These are phyloP conservation scores for Mycena venus DNA, from an alignment of 768 basidiomycete species.

Conservation along the genomic window DNA sequence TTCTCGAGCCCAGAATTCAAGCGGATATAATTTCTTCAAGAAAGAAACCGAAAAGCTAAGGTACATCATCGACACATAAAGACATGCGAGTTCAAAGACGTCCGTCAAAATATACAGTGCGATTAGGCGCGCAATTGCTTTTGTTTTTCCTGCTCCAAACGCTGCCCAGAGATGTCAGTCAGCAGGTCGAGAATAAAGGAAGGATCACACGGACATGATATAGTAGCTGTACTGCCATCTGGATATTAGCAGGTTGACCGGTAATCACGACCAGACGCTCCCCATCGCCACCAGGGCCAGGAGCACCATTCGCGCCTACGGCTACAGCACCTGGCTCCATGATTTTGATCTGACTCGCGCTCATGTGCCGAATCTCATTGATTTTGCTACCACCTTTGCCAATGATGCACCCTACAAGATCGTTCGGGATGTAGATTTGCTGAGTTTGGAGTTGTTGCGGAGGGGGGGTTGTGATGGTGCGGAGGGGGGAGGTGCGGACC, in stretches of 20 bases:
- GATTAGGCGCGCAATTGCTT: constrained; percentile 70
- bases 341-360: constrained; percentile 96
- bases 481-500: constrained; percentile 47
- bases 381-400: constrained; percentile 99
- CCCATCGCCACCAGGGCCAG: constrained; percentile 81
- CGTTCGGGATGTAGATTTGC: constrained; percentile 98
- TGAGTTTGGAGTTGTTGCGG: constrained; percentile 89
- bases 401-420: constrained; percentile 96
- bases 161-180: constrained; percentile 55
- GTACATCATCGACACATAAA: constrained; percentile 19
- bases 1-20: not conserved
- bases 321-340: constrained; percentile 94
- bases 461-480: constrained; percentile 68
- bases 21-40: constrained; percentile 1
- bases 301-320: constrained; percentile 76
- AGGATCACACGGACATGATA: constrained; percentile 73
- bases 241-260: constrained; percentile 94
- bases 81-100: constrained; percentile 7
- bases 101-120: constrained; percentile 36
- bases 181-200: not conserved
- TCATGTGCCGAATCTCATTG: constrained; percentile 97
- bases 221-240: constrained; percentile 94
- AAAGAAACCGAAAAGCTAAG: constrained; percentile 17
- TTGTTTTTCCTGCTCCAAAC: constrained; percentile 91
- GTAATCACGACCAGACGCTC: constrained; percentile 97